Evolutionary conservation across 2,329 filamentous ascomycete genomes (phyloP), one percentile per base, ranked within the genome.

Genomic region (Sporothrix inflata): DNA sequence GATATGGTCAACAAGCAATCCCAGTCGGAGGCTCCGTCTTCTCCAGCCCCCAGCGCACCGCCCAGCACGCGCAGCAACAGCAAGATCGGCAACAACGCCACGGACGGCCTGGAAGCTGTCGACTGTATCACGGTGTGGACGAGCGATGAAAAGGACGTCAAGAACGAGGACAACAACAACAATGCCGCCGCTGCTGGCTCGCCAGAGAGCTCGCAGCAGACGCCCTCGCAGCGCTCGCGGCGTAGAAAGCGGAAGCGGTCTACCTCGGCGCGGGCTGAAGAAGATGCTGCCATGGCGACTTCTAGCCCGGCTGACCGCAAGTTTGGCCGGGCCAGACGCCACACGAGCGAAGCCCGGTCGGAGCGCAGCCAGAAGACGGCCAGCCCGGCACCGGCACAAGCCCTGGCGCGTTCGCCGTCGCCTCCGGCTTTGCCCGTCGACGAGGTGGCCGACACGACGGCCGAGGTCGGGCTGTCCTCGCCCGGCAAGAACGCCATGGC

Each of bases 41-140:
- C 73, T 2, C 68, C 73, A 19, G 60, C 24, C 4, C 14, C 47
- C 5, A 69, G 49, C 24, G 79, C 66, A 79, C 79, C 73, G 76
- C 79, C 14, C 76, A 77, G 42, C 75, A 34, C 55, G 16, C 49
- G 30, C 49, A 53, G 42, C 45, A 21, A 24, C 75, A 7, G 71
- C 76, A 42, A 73, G 75, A 70, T 73, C 75, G 45, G 16, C 34
- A 27, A 38, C 19, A 47, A 3, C 16, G 45, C n/a, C 24, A 57
- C 8, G 2, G 47, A 68, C 19, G 30, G 53, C 16, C n/a, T 3
- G 4, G 63, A 53, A 4, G 66, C 74, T 9, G 66, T 74, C 9
- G 80, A 80, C 68, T 81, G 80, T 74, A 82, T 82, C 53, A 78
- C 78, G 4, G 80, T 82, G 1, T 73, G 69, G 19, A 74, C 74